Conservation (phyloP, 495 filamentous ascomycete genomes). For the Penicillium atrosanguineum region DNA sequence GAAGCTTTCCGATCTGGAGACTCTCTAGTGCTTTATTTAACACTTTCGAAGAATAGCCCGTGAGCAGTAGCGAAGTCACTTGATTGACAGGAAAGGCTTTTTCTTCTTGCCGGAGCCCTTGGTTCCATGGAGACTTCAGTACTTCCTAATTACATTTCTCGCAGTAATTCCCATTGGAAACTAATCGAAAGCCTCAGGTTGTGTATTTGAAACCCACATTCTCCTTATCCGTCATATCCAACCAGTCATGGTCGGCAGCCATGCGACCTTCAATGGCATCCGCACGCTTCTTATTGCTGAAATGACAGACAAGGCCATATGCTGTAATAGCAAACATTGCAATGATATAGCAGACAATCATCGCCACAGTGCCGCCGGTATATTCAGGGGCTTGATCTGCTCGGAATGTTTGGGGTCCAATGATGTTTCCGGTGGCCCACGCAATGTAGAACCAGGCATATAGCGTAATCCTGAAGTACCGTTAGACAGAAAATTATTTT, state of each 20-base stretch:
- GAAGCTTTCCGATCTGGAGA: too few relatives aligned
- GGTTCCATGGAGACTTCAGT: too few relatives aligned
- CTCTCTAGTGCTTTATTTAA: too few relatives aligned
- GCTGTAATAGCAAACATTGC: constrained; percentile 25
- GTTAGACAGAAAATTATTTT: too few relatives aligned
- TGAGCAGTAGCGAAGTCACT: too few relatives aligned
- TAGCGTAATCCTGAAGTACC: too few relatives aligned
- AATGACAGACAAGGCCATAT: constrained; percentile 20
- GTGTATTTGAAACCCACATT: constrained; percentile 33
- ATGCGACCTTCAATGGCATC: constrained; percentile 9
- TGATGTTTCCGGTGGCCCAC: constrained; percentile 47
- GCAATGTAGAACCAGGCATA: constrained; percentile 30
- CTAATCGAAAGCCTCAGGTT: too few relatives aligned
- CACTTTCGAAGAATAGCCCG: too few relatives aligned
- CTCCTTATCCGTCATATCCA: constrained; percentile 34
- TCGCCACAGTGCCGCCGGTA: constrained; percentile 27
- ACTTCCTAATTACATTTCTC: too few relatives aligned
- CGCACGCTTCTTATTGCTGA: constrained; percentile 19
- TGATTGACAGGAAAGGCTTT: too few relatives aligned
- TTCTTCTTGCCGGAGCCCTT: too few relatives aligned
- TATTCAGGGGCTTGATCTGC: constrained; percentile 50
- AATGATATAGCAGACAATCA: constrained; percentile 22
- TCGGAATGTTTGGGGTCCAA: constrained; percentile 61
- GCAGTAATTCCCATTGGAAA: too few relatives aligned
- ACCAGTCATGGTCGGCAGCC: constrained; percentile 1